Conservation (phyloP, 2,329 filamentous ascomycete genomes). For the Fusarium torulosum region DNA sequence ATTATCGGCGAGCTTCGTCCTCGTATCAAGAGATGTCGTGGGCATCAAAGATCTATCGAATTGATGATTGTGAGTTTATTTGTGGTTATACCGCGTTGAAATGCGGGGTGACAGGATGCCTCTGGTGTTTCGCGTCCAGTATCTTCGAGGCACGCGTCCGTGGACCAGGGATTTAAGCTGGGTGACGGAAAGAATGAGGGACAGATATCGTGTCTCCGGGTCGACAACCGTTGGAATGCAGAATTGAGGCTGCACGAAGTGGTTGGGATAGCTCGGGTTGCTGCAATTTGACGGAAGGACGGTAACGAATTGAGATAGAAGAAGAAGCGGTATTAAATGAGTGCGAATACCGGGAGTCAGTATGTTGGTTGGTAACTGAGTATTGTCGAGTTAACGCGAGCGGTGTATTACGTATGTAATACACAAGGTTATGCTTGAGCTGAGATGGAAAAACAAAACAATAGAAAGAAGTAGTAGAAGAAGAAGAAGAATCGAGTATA, state of each 20-base stretch:
- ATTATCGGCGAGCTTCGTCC: conserved; percentile 38
- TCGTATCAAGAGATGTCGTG: conserved; percentile 35
- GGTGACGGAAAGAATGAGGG: conserved; percentile 30
- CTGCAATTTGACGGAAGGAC: conserved; percentile 15
- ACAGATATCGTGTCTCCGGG: conserved; percentile 38
- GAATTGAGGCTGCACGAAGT: conserved; percentile 23
- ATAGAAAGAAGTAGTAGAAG: conserved; percentile 22
- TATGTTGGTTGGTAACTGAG: conserved; percentile 10
- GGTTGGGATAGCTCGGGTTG: conserved; percentile 24
- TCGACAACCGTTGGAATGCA: conserved; percentile 45
- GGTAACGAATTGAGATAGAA: conserved; percentile 26
- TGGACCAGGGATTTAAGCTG: conserved; percentile 11
- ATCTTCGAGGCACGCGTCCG: conserved; percentile 21
- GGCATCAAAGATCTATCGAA: conserved; percentile 21
- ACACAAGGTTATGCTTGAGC: conserved; percentile 3
- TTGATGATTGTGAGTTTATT: conserved; percentile 9
- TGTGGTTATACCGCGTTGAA: conserved; percentile 10
- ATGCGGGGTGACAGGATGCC: conserved; percentile 25
- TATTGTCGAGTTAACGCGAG: conserved; percentile 38
- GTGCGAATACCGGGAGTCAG: conserved; percentile 36
- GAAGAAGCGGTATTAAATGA: conserved; percentile 40
- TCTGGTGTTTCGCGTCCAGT: conserved; percentile 5
- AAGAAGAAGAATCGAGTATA: conserved; percentile 24
- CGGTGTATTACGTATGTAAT: conserved; percentile 36
- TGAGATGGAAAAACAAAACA: conserved; percentile 30